Base-by-base conservation (phyloP, 2,329 filamentous ascomycete genomes). In the Scytalidium sp. region DNA sequence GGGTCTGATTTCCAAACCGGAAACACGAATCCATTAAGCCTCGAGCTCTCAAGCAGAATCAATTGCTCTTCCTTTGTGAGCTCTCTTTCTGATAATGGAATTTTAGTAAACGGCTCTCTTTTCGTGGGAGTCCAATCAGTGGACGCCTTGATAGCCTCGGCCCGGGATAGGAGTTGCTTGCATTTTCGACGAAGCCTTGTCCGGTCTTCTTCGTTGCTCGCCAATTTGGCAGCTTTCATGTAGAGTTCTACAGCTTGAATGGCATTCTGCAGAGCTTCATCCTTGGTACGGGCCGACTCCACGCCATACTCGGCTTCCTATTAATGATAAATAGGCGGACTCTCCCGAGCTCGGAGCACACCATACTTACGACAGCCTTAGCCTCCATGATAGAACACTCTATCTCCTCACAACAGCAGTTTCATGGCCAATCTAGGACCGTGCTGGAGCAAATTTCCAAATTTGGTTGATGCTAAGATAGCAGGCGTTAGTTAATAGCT, bases 11-110 rank as follows among this genome's bases (percentile, higher is more conserved):
- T 79, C 94, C 94, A 99, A 0, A 88, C 90, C 10, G 88, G 90
- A 58, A 96, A 97, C 19, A 87, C 77, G 61, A 84, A 87, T 1
- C 87, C 90, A 64, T 96, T 90, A 19, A 99, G 76, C 49, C 83
- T 86, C 3, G 92, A 94, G 3, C 86, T 84, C 62, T 85, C 84
- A 2, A 88, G 74, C 8, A 97, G 69, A 45, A 97, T 84, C 23
- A 88, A 85, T 61, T 91, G 79, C 67, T 96, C 91, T 15, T 77
- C 75, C 3, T 79, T 87, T 2, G 88, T 79, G 13, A 88, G 73
- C 50, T 79, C 74, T 47, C 88, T 79, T 9, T 72, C 77, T 20
- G 81, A 83, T 3, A 62, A 58, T 9, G 72, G 70, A 20, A 66
- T 57, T 53, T 60, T 63, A 7, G 67, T 54, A 48, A 57, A 56